These are phyloP conservation scores for Cotoneaster glaucophyllus DNA, from an alignment of 306 rosid genomes.

Conservation along the genomic window DNA sequence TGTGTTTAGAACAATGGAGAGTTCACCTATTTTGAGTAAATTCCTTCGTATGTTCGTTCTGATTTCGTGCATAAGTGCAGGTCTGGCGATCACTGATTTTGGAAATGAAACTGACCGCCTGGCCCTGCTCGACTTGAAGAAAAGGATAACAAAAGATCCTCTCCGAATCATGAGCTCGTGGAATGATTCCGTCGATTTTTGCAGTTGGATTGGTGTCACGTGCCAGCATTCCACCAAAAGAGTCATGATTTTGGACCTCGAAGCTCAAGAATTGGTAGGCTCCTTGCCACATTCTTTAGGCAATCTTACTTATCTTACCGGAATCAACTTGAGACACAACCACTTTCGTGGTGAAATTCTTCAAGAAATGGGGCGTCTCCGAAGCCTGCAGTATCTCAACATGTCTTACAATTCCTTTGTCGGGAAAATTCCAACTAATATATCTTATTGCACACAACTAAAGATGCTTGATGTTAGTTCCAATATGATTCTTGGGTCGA, in stretches of 20 bases:
- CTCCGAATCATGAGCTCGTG: conserved; percentile 27
- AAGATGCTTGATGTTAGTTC: not conserved
- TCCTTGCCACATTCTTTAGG: conserved; percentile 27
- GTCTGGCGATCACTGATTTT: no score
- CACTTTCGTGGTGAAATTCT: conserved; percentile 26
- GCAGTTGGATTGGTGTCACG: conserved; percentile 36
- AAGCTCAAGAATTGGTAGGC: conserved; percentile 10
- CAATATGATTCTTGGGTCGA: conserved; percentile 6
- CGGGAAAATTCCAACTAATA: conserved; percentile 28
- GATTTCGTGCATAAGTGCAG: no score
- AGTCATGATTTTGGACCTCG: conserved; percentile 15
- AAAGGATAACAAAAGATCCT: conserved; percentile 22
- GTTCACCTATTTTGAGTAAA: no score
- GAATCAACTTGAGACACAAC: conserved; percentile 13
- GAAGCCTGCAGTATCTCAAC: conserved; percentile 11
- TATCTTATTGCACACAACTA: conserved; percentile 19
- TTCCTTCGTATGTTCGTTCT: no score
- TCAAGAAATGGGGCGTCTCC: conserved; percentile 18
- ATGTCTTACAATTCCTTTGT: conserved; percentile 14
- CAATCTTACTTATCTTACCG: conserved; percentile 27
- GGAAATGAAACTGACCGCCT: conserved; percentile 25
- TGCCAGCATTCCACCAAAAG: conserved; percentile 23
- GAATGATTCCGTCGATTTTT: conserved; percentile 35
- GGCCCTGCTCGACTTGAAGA: conserved; percentile 34
- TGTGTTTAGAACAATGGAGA: no score